phyloP scores from a whole-genome alignment of 1,284 basidiomycete genomes.

The Tilletia setariae region DNA sequence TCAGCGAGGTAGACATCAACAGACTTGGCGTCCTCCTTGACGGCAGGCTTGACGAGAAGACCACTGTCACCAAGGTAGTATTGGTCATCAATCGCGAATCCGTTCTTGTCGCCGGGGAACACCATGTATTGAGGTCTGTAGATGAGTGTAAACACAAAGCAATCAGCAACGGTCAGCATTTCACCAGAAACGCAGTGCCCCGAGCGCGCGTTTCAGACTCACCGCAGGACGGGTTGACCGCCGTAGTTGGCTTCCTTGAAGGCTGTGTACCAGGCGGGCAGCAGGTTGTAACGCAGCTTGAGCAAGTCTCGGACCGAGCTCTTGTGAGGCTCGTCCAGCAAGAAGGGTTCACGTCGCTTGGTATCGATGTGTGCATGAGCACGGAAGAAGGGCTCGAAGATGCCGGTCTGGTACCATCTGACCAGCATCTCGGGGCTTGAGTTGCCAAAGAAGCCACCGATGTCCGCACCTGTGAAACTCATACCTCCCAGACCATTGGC shows the following conservation, averaged over 20 bases:
- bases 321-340: slow-evolving; percentile 84
- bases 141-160: too few species aligned
- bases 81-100: slow-evolving; percentile 88
- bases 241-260: slow-evolving; percentile 61
- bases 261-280: slow-evolving; percentile 94
- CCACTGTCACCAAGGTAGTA: slow-evolving; percentile 87
- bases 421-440: slow-evolving; percentile 89
- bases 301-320: slow-evolving; percentile 75
- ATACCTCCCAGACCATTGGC: slow-evolving; percentile 89
- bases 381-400: slow-evolving; percentile 95
- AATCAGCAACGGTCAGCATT: too few species aligned
- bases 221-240: slow-evolving; percentile 46
- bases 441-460: slow-evolving; percentile 98
- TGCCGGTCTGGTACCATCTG: slow-evolving; percentile 93
- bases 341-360: slow-evolving; percentile 91
- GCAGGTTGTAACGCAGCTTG: slow-evolving; percentile 77
- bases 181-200: slow-evolving; percentile 60
- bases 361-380: slow-evolving; percentile 98
- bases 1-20: slow-evolving; percentile 82
- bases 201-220: too few species aligned
- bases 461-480: slow-evolving; percentile 90
- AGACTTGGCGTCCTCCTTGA: slow-evolving; percentile 68
- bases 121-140: slow-evolving; percentile 76
- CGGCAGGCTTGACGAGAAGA: slow-evolving; percentile 87
- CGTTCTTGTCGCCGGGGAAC: slow-evolving; percentile 80